Conservation (phyloP, 768 basidiomycete species). For the Myochromella boudieri region DNA sequence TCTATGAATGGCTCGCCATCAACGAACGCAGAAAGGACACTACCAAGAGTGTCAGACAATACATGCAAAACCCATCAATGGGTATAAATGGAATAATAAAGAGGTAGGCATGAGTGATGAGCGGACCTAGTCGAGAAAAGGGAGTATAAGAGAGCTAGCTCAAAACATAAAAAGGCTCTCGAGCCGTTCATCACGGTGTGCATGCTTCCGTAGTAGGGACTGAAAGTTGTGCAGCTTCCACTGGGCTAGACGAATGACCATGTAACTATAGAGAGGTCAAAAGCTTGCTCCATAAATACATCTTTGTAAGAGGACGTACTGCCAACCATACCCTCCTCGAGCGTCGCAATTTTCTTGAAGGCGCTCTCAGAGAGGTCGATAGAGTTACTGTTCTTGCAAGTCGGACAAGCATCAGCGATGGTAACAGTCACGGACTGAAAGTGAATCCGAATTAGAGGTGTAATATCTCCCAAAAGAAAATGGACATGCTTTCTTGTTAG, state of each 20-base stretch:
- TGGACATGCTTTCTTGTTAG: slow-evolving; percentile 46
- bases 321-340: slow-evolving; percentile 50
- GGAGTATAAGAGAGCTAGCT: slow-evolving; percentile 19
- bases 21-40: not conserved
- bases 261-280: slow-evolving; percentile 26
- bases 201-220: slow-evolving; percentile 7
- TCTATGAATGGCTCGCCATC: slow-evolving; percentile 6
- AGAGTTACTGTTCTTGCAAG: slow-evolving; percentile 62
- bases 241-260: slow-evolving; percentile 35
- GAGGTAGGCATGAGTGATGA: slow-evolving; percentile 11
- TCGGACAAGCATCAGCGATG: slow-evolving; percentile 82
- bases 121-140: slow-evolving; percentile 17
- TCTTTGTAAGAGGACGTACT: slow-evolving; percentile 51
- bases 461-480: slow-evolving; percentile 1
- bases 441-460: slow-evolving; percentile 5
- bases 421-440: slow-evolving; percentile 56
- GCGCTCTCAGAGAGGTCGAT: slow-evolving; percentile 75
- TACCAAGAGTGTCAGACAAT: slow-evolving; percentile 7
- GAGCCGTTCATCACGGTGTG: slow-evolving; percentile 14
- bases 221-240: not conserved
- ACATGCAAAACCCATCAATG: not conserved
- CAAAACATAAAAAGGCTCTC: slow-evolving; percentile 14
- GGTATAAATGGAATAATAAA: slow-evolving; percentile 1
- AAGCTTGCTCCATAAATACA: not conserved
- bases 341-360: slow-evolving; percentile 56